Conservation (phyloP, 2,329 filamentous ascomycete genomes). For the Colletotrichum scovillei region DNA sequence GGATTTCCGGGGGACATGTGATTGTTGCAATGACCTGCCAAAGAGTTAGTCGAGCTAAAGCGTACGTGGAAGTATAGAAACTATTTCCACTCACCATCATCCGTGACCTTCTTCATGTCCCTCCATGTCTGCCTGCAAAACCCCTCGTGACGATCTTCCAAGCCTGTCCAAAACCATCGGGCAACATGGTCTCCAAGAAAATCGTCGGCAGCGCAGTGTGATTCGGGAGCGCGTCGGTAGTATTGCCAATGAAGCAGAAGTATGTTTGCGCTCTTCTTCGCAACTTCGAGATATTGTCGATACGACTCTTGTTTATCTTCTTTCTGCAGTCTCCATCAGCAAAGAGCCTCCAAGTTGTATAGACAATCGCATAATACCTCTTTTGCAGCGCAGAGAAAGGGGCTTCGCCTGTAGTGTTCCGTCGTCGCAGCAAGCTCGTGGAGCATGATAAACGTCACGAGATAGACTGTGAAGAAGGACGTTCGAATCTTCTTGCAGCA, state of each 20-base stretch:
- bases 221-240: conserved; percentile 42
- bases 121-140: background rate
- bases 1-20: background rate
- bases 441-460: conserved; percentile 54
- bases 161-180: conserved; percentile 1
- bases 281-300: background rate
- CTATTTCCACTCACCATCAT: background rate
- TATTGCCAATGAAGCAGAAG: conserved; percentile 64
- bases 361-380: background rate
- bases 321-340: background rate
- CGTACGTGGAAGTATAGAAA: background rate
- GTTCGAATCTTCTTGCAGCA: conserved; percentile 3
- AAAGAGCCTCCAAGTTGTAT: too few species aligned
- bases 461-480: conserved; percentile 51
- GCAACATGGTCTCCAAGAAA: conserved; percentile 15
- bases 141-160: background rate
- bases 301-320: background rate
- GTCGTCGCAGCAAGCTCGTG: conserved; percentile 37
- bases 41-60: background rate
- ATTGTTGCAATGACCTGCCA: background rate
- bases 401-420: background rate
- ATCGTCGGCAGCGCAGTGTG: background rate
- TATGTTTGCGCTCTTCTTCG: conserved; percentile 51
- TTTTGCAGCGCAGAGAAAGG: background rate
- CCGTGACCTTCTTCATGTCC: background rate